Conservation (phyloP, 352 stramenopile genomes). For the Phytopythium sindhum region DNA sequence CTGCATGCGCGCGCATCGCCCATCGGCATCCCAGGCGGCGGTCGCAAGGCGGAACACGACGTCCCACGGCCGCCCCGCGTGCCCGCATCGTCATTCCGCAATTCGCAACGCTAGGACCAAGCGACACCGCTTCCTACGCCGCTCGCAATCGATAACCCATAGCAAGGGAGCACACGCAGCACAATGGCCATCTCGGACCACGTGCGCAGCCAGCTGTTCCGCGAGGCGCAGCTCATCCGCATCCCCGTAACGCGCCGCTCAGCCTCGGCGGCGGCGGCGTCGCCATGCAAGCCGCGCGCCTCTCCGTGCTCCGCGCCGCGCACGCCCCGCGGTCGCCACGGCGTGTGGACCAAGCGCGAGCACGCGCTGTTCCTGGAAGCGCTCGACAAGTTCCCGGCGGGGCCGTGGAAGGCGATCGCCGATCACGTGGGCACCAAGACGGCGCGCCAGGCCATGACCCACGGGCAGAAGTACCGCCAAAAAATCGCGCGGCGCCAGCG, state of each 20-base stretch:
- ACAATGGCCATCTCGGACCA: constrained; percentile 34
- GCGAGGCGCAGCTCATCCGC: constrained; percentile 22
- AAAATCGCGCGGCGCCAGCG: constrained; percentile 51
- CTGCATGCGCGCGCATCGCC: background rate
- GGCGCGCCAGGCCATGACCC: constrained; percentile 88
- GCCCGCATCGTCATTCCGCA: background rate
- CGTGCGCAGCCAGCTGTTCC: constrained; percentile 29
- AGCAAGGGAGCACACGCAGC: background rate
- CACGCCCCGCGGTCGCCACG: constrained; percentile 11
- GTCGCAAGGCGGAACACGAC: background rate
- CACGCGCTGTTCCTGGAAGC: constrained; percentile 50
- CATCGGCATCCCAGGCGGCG: background rate
- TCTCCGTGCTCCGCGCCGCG: background rate
- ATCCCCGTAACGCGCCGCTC: constrained; percentile 22
- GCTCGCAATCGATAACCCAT: too few relatives aligned
- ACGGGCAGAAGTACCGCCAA: constrained; percentile 93
- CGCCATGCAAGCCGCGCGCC: constrained; percentile 11
- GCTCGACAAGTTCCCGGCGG: constrained; percentile 41
- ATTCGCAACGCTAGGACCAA: constrained; percentile 2
- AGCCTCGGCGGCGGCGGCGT: background rate
- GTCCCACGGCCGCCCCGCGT: background rate
- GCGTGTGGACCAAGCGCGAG: constrained; percentile 37
- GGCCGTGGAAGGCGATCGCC: constrained; percentile 51
- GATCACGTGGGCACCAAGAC: constrained; percentile 49
- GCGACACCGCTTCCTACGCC: background rate